phyloP scores from a whole-genome alignment of 2,329 filamentous ascomycete species.

The Sphaerulina musiva region DNA sequence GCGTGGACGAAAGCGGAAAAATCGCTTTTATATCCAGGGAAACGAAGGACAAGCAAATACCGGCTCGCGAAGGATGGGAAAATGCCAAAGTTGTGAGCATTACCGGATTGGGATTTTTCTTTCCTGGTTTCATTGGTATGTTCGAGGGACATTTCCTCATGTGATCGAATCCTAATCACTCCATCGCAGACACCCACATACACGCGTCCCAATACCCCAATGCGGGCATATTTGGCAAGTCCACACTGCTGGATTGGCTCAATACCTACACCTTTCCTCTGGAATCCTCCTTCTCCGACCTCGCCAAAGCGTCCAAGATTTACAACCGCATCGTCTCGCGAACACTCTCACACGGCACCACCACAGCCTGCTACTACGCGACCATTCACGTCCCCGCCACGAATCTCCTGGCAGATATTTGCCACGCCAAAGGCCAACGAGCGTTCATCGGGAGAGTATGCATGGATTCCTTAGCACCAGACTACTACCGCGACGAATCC shows the following conservation, averaged over 20 bases:
- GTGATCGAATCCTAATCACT: neutral
- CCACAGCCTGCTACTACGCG: conserved; percentile 89
- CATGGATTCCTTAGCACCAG: conserved; percentile 75
- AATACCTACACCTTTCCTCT: conserved; percentile 92
- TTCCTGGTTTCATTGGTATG: conserved; percentile 73
- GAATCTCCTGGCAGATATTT: conserved; percentile 83
- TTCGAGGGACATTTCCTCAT: neutral
- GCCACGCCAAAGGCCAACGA: conserved; percentile 70
- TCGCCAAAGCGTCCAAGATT: conserved; percentile 58
- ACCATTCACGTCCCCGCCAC: conserved; percentile 81
- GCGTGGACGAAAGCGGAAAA: conserved; percentile 47
- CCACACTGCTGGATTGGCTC: conserved; percentile 88
- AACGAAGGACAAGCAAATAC: conserved; percentile 17
- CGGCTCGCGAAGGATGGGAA: conserved; percentile 34
- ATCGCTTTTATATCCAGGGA: conserved; percentile 45
- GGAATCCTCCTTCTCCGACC: conserved; percentile 65
- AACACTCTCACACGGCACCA: conserved; percentile 84
- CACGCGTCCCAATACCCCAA: conserved; percentile 96
- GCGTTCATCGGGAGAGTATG: conserved; percentile 91
- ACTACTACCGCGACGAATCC: conserved; percentile 71
- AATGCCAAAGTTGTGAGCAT: conserved; percentile 36
- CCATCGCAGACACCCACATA: conserved; percentile 75
- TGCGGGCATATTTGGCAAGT: conserved; percentile 84
- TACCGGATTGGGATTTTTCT: conserved; percentile 63
- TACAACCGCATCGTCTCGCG: conserved; percentile 73